Evolutionary conservation across 2,329 filamentous ascomycete species (phyloP).

Genomic region (Sarocladium oryzae): DNA sequence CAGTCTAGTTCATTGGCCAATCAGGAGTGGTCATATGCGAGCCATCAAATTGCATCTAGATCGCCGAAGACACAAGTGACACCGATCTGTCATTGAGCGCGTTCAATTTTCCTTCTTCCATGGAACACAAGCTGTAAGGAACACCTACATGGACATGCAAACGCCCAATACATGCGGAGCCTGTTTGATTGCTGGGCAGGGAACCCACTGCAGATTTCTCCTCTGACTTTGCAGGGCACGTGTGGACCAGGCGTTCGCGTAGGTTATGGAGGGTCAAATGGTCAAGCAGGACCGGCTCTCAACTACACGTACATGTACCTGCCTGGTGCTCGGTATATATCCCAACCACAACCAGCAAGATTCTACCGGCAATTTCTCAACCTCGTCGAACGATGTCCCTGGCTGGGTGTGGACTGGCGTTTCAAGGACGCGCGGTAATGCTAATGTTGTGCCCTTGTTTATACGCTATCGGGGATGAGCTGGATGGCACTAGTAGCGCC

Average conservation of each 20-base stretch:
- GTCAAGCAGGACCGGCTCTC: too few species aligned
- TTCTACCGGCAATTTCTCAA: slow-evolving; percentile 1
- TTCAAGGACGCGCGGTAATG: too few species aligned
- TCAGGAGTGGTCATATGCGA: neutral
- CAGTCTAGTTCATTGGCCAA: neutral
- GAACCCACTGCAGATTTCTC: neutral
- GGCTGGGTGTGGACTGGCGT: too few species aligned
- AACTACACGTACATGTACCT: too few species aligned
- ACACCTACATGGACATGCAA: too few species aligned
- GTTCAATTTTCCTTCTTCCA: neutral
- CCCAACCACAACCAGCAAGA: too few species aligned
- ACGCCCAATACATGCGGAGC: neutral
- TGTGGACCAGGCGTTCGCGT: neutral
- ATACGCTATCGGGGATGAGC: too few species aligned
- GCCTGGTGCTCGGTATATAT: too few species aligned
- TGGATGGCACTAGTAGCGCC: too few species aligned
- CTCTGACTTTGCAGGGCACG: neutral
- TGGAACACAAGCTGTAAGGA: too few species aligned
- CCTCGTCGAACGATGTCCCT: neutral
- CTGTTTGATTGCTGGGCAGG: neutral
- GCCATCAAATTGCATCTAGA: neutral
- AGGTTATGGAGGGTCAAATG: too few species aligned
- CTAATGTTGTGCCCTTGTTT: too few species aligned
- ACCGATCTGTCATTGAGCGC: neutral
- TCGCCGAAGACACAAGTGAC: neutral